Percentiles rank a stretch among this genome's conserved stretches.
phyloP scores from a whole-genome alignment of 768 basidiomycete species.

The Stropharia rugosoannulata region DNA sequence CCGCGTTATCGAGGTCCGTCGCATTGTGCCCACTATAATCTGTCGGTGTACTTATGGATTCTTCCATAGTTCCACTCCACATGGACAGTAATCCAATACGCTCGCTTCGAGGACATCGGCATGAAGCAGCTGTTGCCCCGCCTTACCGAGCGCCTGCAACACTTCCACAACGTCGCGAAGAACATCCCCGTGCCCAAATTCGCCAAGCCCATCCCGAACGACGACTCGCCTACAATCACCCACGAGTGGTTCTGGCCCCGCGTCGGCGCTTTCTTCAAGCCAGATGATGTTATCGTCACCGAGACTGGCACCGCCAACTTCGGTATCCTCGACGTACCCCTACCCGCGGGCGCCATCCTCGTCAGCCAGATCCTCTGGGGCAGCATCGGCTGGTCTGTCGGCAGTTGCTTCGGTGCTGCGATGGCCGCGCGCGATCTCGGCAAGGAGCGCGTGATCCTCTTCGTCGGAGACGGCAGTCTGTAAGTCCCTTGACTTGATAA shows the following conservation, averaged over 20 bases:
- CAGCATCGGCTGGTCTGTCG: constrained; percentile 88
- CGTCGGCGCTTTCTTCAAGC: constrained; percentile 66
- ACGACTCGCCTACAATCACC: constrained; percentile 53
- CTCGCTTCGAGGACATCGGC: constrained; percentile 61
- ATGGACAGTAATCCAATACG: constrained; percentile 64
- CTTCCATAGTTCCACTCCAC: constrained; percentile 68
- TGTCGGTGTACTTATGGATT: neutral
- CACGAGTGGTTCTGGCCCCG: constrained; percentile 88
- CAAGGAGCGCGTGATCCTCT: constrained; percentile 72
- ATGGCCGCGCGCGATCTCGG: constrained; percentile 70
- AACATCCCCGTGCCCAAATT: constrained; percentile 48
- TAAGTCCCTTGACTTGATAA: constrained; percentile 31
- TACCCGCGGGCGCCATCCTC: constrained; percentile 69
- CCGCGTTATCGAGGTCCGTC: constrained; percentile 61
- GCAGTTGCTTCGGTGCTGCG: constrained; percentile 73
- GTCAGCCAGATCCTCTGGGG: constrained; percentile 87
- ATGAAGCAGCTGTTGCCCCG: constrained; percentile 80
- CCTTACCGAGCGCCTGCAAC: constrained; percentile 54
- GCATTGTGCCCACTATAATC: neutral
- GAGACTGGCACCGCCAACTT: constrained; percentile 93
- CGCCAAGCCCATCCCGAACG: constrained; percentile 44
- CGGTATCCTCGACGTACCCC: constrained; percentile 77
- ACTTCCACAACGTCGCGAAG: constrained; percentile 36
- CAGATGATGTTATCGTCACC: constrained; percentile 75
- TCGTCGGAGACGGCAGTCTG: constrained; percentile 84